A percentile compares a stretch with the other conserved stretches of the same genome.
phyloP scores from a whole-genome alignment of 129 eudicot genomes.

The Lactuca sativa region DNA sequence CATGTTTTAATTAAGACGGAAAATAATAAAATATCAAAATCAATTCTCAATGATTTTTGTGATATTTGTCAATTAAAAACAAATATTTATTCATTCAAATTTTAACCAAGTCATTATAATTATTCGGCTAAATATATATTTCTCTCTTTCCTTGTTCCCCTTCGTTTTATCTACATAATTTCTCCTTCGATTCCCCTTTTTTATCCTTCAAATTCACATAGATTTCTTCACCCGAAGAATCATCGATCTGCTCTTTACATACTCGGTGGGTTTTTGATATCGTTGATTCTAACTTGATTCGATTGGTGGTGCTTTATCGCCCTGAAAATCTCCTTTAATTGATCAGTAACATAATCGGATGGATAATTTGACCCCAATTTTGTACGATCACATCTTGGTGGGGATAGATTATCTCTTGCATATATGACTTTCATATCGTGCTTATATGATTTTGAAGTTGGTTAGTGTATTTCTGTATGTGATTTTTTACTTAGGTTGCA shows the following conservation, averaged over 20 bases:
- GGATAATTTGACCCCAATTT: slow-evolving; percentile 14
- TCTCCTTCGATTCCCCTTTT: slow-evolving; percentile 15
- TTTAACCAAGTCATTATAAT: no score
- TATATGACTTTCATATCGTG: slow-evolving; percentile 16
- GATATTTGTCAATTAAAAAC: no score
- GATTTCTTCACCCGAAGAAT: slow-evolving; percentile 17
- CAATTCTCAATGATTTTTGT: no score
- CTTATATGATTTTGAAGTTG: neutral
- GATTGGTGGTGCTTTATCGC: slow-evolving; percentile 7
- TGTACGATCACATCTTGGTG: slow-evolving; percentile 13
- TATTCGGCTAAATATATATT: no score
- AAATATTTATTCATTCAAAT: no score
- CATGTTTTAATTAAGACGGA: no score
- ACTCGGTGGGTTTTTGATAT: slow-evolving; percentile 34
- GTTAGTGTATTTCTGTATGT: slow-evolving; percentile 1
- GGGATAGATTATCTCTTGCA: neutral
- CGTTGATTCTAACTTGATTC: slow-evolving; percentile 1
- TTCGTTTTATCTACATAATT: slow-evolving; percentile 4
- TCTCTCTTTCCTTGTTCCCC: neutral
- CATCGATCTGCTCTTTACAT: slow-evolving; percentile 27
- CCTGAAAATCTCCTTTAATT: slow-evolving; percentile 1
- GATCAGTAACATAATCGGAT: slow-evolving; percentile 3
- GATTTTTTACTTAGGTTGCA: slow-evolving; percentile 15
- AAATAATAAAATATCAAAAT: no score
- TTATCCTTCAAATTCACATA: slow-evolving; percentile 15